Percentiles rank a stretch among this genome's conserved stretches.
Conservation (phyloP, 1,139 yeast genomes). For the Lodderomyces beijingensis region DNA sequence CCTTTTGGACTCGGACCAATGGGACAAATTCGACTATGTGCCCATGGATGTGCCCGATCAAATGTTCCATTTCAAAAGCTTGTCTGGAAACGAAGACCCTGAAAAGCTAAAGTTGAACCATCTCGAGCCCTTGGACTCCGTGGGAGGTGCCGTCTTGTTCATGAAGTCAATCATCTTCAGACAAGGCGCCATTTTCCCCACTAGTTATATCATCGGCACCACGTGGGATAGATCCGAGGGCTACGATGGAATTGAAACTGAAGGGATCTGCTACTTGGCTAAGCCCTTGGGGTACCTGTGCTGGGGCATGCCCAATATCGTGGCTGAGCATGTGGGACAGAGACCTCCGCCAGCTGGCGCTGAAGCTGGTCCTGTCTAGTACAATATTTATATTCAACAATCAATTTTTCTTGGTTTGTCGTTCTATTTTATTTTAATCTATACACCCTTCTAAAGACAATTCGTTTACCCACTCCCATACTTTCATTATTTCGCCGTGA, state of each 20-base stretch:
- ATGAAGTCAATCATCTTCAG: conserved; percentile 34
- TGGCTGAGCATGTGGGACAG: conserved; percentile 20
- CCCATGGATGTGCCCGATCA: conserved; percentile 28
- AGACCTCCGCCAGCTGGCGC: no score
- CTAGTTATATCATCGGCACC: conserved; percentile 40
- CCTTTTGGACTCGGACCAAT: conserved; percentile 24
- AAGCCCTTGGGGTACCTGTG: conserved; percentile 38
- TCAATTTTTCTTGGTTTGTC: no score
- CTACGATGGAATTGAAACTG: conserved; percentile 49
- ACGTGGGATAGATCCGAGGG: conserved; percentile 45
- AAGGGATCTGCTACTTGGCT: conserved; percentile 45
- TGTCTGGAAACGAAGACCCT: conserved; percentile 11
- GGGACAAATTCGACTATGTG: conserved; percentile 29
- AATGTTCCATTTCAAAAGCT: conserved; percentile 28
- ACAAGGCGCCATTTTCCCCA: conserved; percentile 42
- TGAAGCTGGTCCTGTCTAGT: no score
- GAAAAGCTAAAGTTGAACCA: conserved; percentile 13
- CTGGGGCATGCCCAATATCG: conserved; percentile 37
- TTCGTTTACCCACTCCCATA: conserved; percentile 77
- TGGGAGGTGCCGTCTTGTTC: conserved; percentile 45
- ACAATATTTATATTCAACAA: no score
- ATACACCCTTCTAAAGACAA: not conserved
- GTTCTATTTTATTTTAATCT: no score
- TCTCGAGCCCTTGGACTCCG: conserved; percentile 35
- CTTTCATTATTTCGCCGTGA: conserved; percentile 83